Evolutionary conservation across 1,139 yeast species (phyloP).

Genomic region (Hanseniaspora uvarum): DNA sequence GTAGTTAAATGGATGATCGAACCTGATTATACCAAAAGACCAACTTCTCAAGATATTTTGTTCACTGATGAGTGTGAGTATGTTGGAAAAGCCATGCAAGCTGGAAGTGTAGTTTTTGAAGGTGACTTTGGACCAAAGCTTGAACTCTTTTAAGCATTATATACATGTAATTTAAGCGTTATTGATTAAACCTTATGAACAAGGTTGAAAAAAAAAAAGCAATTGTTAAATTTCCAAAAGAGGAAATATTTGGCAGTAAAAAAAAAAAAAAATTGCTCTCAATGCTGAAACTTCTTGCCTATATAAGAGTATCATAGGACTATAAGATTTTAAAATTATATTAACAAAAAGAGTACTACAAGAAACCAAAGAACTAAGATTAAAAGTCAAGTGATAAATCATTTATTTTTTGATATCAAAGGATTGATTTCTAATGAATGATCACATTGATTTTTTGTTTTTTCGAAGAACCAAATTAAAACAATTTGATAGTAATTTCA

Average conservation of each 20-base stretch:
- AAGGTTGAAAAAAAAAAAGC: neutral
- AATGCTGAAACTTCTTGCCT: neutral
- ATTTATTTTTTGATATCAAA: neutral
- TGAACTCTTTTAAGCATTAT: constrained; percentile 21
- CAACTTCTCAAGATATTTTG: constrained; percentile 62
- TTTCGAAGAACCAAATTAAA: neutral
- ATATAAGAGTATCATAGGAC: neutral
- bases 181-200: neutral
- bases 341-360: neutral
- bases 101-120: constrained; percentile 92
- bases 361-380: neutral
- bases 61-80: constrained; percentile 61
- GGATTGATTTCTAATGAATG: neutral
- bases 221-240: neutral
- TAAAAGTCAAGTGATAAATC: neutral
- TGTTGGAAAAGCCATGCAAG: constrained; percentile 73
- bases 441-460: neutral
- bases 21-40: constrained; percentile 76
- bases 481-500: neutral
- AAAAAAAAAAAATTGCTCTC: neutral
- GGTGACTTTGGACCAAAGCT: constrained; percentile 89
- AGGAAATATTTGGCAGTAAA: neutral
- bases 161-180: neutral
- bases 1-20: constrained; percentile 81
- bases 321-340: neutral